Base-by-base conservation (phyloP, 1,284 basidiomycete genomes). In the Anthracocystis setariae region DNA sequence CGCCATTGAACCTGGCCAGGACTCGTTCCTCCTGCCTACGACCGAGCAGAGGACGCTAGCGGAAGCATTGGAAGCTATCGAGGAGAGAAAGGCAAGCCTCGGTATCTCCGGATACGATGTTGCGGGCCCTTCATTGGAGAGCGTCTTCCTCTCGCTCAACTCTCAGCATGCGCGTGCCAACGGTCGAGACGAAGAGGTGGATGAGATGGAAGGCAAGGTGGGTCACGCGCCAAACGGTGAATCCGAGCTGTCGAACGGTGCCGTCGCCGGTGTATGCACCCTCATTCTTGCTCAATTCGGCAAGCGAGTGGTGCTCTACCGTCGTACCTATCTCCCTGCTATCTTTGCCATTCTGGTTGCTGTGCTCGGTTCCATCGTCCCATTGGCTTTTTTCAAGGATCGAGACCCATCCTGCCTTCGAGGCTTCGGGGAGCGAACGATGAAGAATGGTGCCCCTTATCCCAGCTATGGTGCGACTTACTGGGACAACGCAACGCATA, bases 61-160 rank as follows among this genome's bases (percentile, higher is more conserved):
- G 39, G 80, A 84, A 32, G 87, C 90, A 5, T 85, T 92, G 17
- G 84, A 86, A 32, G 58, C 87, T 0, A 81, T 92, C 0, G 88
- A 90, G 33, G 65, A 81, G 2, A 84, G 87, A 21, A 85, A 84
- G 57, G 70, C 47, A 3, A 54, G 73, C 1, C 84, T 85, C 24
- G 68, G 78, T 7, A 84, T 91, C 18, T 69, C 75, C 0, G 86
- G 86, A 0, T 91, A 90, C 76, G 89, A 91, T 48, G 85, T 92
- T 8, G 84, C 89, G 20, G 89, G 89, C 3, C 89, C 90, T 1
- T 88, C 90, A 5, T 89, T 92, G 48, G 91, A 92, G 76, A 90
- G 91, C 57, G 90, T 92, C 39, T 92, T 92, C 84, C 85, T 92
- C 8, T 86, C 87, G 44, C 83, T 92, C 27, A 91, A 86, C 51